Conservation (phyloP, 805 yeast genomes). For the Kockiozyma suomiensis region DNA sequence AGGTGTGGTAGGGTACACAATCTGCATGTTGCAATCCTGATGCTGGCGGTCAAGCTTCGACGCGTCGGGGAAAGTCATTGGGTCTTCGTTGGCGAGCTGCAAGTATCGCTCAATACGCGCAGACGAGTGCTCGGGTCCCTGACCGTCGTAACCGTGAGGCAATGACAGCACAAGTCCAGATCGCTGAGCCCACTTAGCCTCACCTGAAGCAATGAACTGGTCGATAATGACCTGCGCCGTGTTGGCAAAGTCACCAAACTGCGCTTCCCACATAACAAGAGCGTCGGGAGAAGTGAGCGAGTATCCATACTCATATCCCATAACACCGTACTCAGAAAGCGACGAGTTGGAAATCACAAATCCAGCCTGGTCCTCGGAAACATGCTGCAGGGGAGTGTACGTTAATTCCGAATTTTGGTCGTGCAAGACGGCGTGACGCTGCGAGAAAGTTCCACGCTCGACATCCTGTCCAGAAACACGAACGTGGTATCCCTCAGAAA, state of each 20-base stretch:
- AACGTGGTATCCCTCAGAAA: slow-evolving; percentile 91
- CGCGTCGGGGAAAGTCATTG: slow-evolving; percentile 86
- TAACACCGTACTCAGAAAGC: slow-evolving; percentile 96
- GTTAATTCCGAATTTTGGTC: slow-evolving; percentile 87
- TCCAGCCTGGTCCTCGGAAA: slow-evolving; percentile 79
- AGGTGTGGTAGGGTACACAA: slow-evolving; percentile 98
- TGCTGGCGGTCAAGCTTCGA: slow-evolving; percentile 94
- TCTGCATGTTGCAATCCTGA: slow-evolving; percentile 97
- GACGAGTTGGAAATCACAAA: slow-evolving; percentile 92
- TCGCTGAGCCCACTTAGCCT: slow-evolving; percentile 98
- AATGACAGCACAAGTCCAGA: slow-evolving; percentile 92
- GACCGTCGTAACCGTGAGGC: slow-evolving; percentile 99
- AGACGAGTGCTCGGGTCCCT: slow-evolving; percentile 99
- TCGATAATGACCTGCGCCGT: slow-evolving; percentile 98
- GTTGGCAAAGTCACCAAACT: slow-evolving; percentile 99
- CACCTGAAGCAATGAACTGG: slow-evolving; percentile 96
- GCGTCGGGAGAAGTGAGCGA: slow-evolving; percentile 97
- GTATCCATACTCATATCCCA: slow-evolving; percentile 99
- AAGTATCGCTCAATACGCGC: slow-evolving; percentile 97
- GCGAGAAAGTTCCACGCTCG: slow-evolving; percentile 99
- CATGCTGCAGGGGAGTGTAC: slow-evolving; percentile 81
- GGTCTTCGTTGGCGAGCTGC: slow-evolving; percentile 94
- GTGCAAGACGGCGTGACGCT: slow-evolving; percentile 97
- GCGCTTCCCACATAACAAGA: slow-evolving; percentile 98
- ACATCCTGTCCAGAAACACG: slow-evolving; percentile 99